Base-by-base conservation (phyloP, 495 filamentous ascomycete genomes). In the Penicillium lividum region DNA sequence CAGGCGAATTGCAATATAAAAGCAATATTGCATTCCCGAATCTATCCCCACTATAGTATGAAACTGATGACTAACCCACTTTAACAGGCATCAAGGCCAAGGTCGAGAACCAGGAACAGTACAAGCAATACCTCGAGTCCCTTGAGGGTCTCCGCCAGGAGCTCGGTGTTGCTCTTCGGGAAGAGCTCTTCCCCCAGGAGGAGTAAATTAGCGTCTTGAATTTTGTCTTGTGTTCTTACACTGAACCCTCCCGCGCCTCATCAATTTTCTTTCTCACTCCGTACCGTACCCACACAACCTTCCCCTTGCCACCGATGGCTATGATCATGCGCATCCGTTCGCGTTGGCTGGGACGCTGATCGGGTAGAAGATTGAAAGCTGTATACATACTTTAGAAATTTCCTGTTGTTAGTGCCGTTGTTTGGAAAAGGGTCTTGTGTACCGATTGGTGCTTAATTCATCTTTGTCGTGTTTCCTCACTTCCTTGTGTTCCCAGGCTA, bases 31-130 rank as follows among this genome's bases (percentile, higher is more conserved):
- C 46, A 49, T 31, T 31, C 28, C 46, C 5, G 11, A 25, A 52
- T 52, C 29, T 7, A 55, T 13, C 30, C 13, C 40, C 30, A 4
- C n/a, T 25, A 47, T 50, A 43, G 6, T 56, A 28, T n/a, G 7
- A 16, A 42, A 30, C 7, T 33, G 45, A 61, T 73, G 56, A 67
- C 61, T 6, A 57, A 27, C 57, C 22, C 34, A 49, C 42, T 58
- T 44, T 53, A 60, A 71, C 70, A 96, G 92, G 93, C 70, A 89
- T 99, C 85, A 97, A 97, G 80, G 91, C 91, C 78, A 99, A 99
- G 85, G 95, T 98, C 64, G 95, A 99, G 82, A 98, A 94, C 85
- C 86, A 89, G 75, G 84, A 86, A 64, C 94, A 99, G 81, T 99
- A 99, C 81, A 82, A 97, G 73, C 90, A 97, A 80, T 99, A 99